Evolutionary conservation across 2,329 filamentous ascomycete species (phyloP), one percentile per base, ranked within the genome.

Genomic region (Lasiodiplodia gonubiensis): DNA sequence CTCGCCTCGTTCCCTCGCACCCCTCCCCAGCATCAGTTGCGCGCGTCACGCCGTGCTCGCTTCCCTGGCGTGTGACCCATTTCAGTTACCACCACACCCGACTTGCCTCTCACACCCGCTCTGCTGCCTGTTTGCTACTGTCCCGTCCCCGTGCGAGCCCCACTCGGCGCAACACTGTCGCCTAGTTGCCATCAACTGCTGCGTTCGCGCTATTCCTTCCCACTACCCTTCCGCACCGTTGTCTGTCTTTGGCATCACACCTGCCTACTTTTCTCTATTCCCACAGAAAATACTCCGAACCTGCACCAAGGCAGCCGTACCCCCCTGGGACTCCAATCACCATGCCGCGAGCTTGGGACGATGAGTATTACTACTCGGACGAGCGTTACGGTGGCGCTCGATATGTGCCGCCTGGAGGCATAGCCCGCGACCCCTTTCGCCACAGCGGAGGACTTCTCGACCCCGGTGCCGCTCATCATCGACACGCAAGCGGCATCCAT

Each of bases 401-500:
- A 42, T 33, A 66, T 12, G 52, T 21, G 2, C 39, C n/a, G 21
- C 39, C 64, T 11, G 66, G 66, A 42, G 57, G 57, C 53, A 63
- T 63, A 14, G 11, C 33, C 33, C 35, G 39, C 37, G 71, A 70
- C 54, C 73, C 68, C 23, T 63, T 23, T n/a, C 59, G 59, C 39
- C 75, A 73, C 49, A 73, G 74, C 61, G 72, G 70, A 48, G 73
- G 70, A 53, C 74, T 74, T 23, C 71, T 79, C 27, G 68, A 65
- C 14, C 77, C 76, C 0, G 74, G 77, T 53, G 69, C 69, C 21
- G 70, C 72, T 37, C 57, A 63, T 64, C 37, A 67, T 25, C 60
- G 30, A 8, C 10, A 65, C 8, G 37, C 33, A 6, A 70, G 71
- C 51, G 75, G 76, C 51, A 77, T 83, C 18, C 78, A 82, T 60